Evolutionary conservation across 2,329 filamentous ascomycete species (phyloP).

Genomic region (Colletotrichum horii): DNA sequence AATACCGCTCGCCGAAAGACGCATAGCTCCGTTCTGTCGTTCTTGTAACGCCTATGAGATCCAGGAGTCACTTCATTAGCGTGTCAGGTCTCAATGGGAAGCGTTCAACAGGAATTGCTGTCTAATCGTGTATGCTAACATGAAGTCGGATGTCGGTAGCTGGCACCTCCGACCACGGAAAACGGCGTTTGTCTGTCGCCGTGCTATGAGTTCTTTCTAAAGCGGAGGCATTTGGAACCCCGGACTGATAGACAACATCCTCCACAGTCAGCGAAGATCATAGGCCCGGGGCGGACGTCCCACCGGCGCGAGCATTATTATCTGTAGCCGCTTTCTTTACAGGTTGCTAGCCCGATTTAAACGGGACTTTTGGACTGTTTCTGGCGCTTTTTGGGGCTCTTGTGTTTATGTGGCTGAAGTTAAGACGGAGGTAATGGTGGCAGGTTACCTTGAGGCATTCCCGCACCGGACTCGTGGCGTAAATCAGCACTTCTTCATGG

Average conservation of each 20-base stretch:
- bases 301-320: not conserved
- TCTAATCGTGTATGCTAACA: too few relatives aligned
- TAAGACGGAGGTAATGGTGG: not conserved
- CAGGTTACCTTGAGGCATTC: not conserved
- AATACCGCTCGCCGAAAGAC: not conserved
- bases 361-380: not conserved
- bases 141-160: not conserved
- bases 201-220: not conserved
- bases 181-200: not conserved
- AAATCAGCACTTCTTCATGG: not conserved
- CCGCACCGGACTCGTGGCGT: not conserved
- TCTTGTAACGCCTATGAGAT: not conserved
- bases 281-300: not conserved
- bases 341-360: too few relatives aligned
- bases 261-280: not conserved
- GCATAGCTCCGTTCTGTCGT: not conserved
- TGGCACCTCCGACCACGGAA: not conserved
- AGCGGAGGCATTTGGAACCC: not conserved
- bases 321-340: not conserved
- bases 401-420: not conserved
- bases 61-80: accelerated
- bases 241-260: accelerated
- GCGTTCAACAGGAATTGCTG: not conserved
- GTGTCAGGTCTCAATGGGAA: not conserved
- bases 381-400: not conserved